phyloP scores from a whole-genome alignment of 352 stramenopile genomes.

The Phytopythium sindhum region DNA sequence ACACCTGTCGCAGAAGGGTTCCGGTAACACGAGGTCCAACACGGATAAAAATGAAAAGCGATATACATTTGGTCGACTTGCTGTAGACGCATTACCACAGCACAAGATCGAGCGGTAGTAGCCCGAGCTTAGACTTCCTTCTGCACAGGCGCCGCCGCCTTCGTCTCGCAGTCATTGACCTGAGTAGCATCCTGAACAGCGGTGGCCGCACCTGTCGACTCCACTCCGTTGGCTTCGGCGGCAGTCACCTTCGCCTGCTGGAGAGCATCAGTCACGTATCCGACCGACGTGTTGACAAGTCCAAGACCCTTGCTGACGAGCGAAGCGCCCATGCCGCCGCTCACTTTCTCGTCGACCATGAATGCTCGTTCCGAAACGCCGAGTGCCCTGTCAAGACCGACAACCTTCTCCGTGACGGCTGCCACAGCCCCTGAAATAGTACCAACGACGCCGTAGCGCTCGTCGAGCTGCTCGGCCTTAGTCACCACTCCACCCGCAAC shows the following conservation, averaged over 20 bases:
- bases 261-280: slow-evolving; percentile 61
- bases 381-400: slow-evolving; percentile 49
- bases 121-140: slow-evolving; percentile 19
- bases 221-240: slow-evolving; percentile 15
- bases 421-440: slow-evolving; percentile 49
- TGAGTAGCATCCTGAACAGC: background rate
- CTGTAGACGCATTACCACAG: background rate
- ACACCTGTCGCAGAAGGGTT: no score
- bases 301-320: slow-evolving; percentile 42
- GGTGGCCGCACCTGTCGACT: background rate
- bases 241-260: slow-evolving; percentile 64
- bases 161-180: slow-evolving; percentile 7
- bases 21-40: background rate
- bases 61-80: background rate
- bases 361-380: slow-evolving; percentile 63
- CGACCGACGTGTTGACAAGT: slow-evolving; percentile 64
- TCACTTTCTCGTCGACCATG: slow-evolving; percentile 73
- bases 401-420: slow-evolving; percentile 49
- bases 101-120: background rate
- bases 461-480: slow-evolving; percentile 61
- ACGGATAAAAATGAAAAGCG: background rate
- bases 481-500: slow-evolving; percentile 45
- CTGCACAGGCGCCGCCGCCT: slow-evolving; percentile 9
- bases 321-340: slow-evolving; percentile 57
- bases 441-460: slow-evolving; percentile 45